Base-by-base conservation (phyloP, 192 early-diverging fungal genomes). In the Podila clonocystis region DNA sequence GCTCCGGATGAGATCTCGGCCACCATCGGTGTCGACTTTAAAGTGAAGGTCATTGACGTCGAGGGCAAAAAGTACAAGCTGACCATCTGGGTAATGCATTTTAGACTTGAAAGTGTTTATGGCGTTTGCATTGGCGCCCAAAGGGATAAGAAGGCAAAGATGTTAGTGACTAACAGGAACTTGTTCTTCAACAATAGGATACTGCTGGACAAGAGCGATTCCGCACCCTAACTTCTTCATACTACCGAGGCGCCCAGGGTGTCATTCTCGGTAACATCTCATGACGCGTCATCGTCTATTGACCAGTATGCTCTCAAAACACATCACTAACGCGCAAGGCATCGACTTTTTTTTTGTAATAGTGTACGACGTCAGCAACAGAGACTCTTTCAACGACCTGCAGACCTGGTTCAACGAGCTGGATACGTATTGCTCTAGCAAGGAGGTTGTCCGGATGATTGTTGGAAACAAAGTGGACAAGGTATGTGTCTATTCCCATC, bases 181-280 rank as follows among this genome's bases (percentile, higher is more conserved):
- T 67, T 13, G 13, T 30, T 24, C 24, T 11, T 22, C 28, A 38
- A 15, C 31, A 17, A 26, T 86, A 95, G 98, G 98, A 99, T 80
- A 99, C 98, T 3, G 98, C 98, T 13, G 98, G 98, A 49, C 98
- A 99, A 83, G 98, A 99, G 84, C 91, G 98, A 34, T 99, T 99
- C 85, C 83, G 98, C 52, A 99, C 98, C 1, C 85, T 99, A 62
- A 99, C 98, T 26, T 97, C 96, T 22, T 94, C 94, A 31, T 99
- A 99, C 83, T 99, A 99, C 74, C 91, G 97, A 45, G 97, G 97
- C 33, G 98, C 97, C 7, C 97, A 99, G 72, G 98, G 97, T 15
- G 97, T 99, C 1, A 98, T 99, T 61, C 85, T 99, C 52, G 94
- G 94, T 94, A 87, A 83, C 7, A 12, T 52, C 17, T 24, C 28